Evolutionary conservation across 305 asterid species (phyloP).

Genomic region (Fraxinus latifolia): DNA sequence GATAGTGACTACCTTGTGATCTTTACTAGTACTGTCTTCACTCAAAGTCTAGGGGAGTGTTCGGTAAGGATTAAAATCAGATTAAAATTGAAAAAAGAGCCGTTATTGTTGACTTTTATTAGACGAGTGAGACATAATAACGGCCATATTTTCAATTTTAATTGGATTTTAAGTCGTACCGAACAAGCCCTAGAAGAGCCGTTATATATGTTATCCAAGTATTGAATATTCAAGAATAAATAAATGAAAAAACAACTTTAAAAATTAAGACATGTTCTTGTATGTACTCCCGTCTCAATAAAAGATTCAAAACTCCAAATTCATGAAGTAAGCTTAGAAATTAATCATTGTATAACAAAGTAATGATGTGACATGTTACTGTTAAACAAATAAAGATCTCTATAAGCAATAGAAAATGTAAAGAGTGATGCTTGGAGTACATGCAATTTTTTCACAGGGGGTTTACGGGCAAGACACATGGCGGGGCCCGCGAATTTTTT

Average conservation of each 20-base stretch:
- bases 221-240: not conserved
- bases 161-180: no score
- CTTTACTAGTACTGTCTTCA: not conserved
- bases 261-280: not conserved
- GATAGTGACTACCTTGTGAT: not conserved
- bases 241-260: not conserved
- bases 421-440: not conserved
- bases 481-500: no score
- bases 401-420: not conserved
- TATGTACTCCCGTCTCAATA: not conserved
- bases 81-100: no score
- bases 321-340: not conserved
- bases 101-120: no score
- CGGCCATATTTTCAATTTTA: no score
- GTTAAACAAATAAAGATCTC: not conserved
- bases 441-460: no score
- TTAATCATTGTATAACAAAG: not conserved
- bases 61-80: no score
- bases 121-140: no score
- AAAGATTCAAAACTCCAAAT: not conserved
- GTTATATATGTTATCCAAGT: not conserved
- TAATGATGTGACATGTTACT: not conserved
- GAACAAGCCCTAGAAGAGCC: no score
- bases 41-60: not conserved
- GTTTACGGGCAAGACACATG: no score